Evolutionary conservation across 768 basidiomycete species (phyloP), one percentile per base, ranked within the genome.

Genomic region (Cubamyces lactineus): DNA sequence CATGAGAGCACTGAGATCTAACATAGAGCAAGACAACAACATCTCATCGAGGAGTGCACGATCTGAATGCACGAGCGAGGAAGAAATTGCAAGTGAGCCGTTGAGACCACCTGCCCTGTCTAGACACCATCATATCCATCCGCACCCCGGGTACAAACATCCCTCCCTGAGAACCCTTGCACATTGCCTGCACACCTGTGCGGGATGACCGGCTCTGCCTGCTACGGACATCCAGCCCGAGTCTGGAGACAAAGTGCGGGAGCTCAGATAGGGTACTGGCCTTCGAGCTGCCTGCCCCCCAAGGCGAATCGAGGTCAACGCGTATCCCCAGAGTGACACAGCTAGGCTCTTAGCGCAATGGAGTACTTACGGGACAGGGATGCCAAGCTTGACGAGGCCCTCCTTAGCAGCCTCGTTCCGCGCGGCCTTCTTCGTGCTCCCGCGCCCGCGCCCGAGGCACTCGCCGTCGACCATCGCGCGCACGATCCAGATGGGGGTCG

Each of bases 391-490:
- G 69, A 77, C 72, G 63, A 92, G 77, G 2, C 89, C 91, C 66
- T 85, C 77, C 72, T 90, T 92, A 30, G 91, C 91, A 5, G 91
- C 91, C 70, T 91, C 91, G 69, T 92, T 91, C 70, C 87, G 80
- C 1, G 91, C 91, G 1, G 83, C 82, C 72, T 87, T 90, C 81
- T 93, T 94, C 43, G 89, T 92, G 65, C 81, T 83, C 11, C 89
- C 91, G 57, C 76, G 79, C 1, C 91, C 91, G 13, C 71, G 70
- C 5, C 89, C 91, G 74, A 81, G 80, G 49, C 80, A 75, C 56
- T 83, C 77, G 3, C 85, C 85, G 47, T 86, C 82, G 51, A 92
- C 83, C 47, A 86, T 72, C 41, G 86, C 87, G 62, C 77, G 83
- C 49, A 85, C 91, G 52, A 75, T 78, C 91, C 91, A 93, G 63